A percentile compares a stretch with the other conserved stretches of the same genome.
Evolutionary conservation across 176 grass and related monocot genomes (phyloP).

Genomic region (Cocos nucifera): DNA sequence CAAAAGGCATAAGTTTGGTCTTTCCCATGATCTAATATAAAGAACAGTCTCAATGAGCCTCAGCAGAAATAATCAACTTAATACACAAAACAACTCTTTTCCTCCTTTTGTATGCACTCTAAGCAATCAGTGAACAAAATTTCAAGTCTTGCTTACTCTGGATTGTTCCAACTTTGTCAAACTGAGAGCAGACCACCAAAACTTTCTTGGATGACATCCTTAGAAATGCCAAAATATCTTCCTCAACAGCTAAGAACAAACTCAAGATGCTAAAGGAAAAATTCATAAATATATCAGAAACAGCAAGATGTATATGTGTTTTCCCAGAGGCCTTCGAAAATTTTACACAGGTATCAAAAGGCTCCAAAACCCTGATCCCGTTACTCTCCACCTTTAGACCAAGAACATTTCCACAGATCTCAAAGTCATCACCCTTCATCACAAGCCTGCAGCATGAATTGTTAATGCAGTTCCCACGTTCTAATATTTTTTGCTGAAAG

Average conservation of each 20-base stretch:
- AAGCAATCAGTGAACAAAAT: too few relatives aligned
- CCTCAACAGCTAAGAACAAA: constrained; percentile 81
- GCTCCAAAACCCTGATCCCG: constrained; percentile 88
- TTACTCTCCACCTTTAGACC: constrained; percentile 94
- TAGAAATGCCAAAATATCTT: constrained; percentile 95
- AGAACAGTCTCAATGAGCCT: constrained; percentile 2
- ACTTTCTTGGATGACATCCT: constrained; percentile 76
- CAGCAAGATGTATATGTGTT: constrained; percentile 68
- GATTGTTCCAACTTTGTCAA: constrained; percentile 74
- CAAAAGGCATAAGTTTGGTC: constrained; percentile 81
- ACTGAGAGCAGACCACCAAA: constrained; percentile 65
- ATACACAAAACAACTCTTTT: too few relatives aligned
- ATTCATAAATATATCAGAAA: constrained; percentile 96
- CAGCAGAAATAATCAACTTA: too few relatives aligned
- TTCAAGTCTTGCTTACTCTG: constrained; percentile 32
- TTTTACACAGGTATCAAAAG: constrained; percentile 77
- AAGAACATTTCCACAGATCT: constrained; percentile 67
- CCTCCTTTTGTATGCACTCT: too few relatives aligned
- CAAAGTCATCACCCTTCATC: constrained; percentile 78
- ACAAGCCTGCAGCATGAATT: constrained; percentile 46
- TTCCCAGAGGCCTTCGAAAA: constrained; percentile 71
- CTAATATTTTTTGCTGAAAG: too few relatives aligned
- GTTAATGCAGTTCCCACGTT: background rate
- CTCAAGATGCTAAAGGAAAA: constrained; percentile 96
- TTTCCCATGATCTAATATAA: constrained; percentile 48